Base-by-base conservation (phyloP, 1,139 yeast species). In the Barnettozyma hawaiiensis region DNA sequence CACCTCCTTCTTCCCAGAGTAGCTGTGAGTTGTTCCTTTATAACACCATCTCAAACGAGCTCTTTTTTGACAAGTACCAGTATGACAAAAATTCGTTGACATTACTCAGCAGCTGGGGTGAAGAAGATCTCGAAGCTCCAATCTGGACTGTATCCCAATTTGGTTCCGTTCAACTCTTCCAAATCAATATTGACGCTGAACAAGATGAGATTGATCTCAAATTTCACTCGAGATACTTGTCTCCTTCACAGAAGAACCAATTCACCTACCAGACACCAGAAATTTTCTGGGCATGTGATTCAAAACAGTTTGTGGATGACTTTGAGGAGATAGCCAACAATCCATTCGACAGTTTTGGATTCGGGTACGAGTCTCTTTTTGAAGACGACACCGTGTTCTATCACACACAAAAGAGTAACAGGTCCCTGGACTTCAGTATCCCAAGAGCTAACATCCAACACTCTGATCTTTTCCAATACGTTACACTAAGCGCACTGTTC, bases 211-310 rank as follows among this genome's bases (percentile, higher is more conserved):
- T 63, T 14, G 55, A 56, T 16, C 56, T 76, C 8, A 70, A 70
- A 7, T 57, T 73, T 49, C 81, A 76, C 52, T 68, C 76, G 23
- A 63, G 81, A 37, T 76, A 76, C 50, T 65, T 67, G 14, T 51
- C 51, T 22, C 79, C 79, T 11, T 54, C 51, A 12, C 48, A 49
- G 21, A 47, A 52, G 35, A 59, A 54, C 21, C 40, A 44, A 5
- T 51, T 66, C 27, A 54, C 64, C 3, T 61, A 64, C 23, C 9
- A 40, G 2, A 47, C 63, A 40, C 78, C 80, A 3, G 49, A 55
- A 5, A 60, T 75, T 3, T 75, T 74, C 48, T 67, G 71, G 67
- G 78, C 76, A 0, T 76, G 81, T 55, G 68, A 65, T 42, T 59
- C 64, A 23, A 44, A 47, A 33, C 33, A 50, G 16, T 36, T 49